Evolutionary conservation across 176 grass and related monocot species (phyloP).

Genomic region (Alopecurus myosuroides): DNA sequence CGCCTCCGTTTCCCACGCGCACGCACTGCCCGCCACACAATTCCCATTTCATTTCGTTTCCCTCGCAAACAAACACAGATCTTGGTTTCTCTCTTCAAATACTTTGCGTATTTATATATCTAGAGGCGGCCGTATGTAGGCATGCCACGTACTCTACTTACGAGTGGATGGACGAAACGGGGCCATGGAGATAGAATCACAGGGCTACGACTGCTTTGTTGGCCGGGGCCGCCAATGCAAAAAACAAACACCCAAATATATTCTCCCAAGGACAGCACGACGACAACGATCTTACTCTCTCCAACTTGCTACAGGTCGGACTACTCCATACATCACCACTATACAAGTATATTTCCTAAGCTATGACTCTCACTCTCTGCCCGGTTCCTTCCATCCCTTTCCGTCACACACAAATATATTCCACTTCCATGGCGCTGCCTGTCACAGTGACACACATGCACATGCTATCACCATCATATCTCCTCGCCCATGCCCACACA

Average conservation of each 20-base stretch:
- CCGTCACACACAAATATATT: constrained; percentile 24
- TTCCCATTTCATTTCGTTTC: background rate
- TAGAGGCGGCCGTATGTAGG: background rate
- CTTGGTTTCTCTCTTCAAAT: background rate
- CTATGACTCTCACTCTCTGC: no score
- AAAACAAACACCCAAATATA: background rate
- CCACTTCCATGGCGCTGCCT: background rate
- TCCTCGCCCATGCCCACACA: background rate
- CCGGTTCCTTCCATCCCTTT: constrained; percentile 2
- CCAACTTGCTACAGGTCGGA: background rate
- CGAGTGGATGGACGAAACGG: background rate
- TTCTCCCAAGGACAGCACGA: constrained; percentile 13
- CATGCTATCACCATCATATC: background rate
- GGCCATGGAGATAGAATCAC: background rate
- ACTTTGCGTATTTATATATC: background rate
- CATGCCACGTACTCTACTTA: background rate
- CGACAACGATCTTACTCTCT: constrained; percentile 33
- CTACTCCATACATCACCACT: background rate
- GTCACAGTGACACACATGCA: background rate
- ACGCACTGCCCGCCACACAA: background rate
- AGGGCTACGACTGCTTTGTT: background rate
- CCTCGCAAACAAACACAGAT: background rate
- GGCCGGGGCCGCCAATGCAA: background rate
- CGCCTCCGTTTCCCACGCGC: background rate
- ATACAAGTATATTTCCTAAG: background rate